These are phyloP conservation scores for Stagonosporopsis tanaceti DNA, from an alignment of 2,329 filamentous ascomycete genomes.

Conservation along the genomic window DNA sequence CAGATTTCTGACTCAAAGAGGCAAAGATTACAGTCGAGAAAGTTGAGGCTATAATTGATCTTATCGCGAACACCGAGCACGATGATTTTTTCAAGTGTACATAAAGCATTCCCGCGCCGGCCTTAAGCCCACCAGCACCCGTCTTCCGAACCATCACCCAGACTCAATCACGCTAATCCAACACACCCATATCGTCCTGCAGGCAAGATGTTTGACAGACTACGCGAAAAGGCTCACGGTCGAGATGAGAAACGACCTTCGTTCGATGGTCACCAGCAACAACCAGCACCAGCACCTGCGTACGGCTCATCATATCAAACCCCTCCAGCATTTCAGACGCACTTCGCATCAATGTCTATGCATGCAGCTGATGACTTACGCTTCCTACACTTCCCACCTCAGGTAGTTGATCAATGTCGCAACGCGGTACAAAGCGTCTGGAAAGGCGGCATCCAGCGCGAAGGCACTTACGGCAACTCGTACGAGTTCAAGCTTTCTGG, in stretches of 20 bases:
- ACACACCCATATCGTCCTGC: not conserved
- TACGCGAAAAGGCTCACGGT: slow-evolving; percentile 24
- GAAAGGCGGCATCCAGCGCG: slow-evolving; percentile 42
- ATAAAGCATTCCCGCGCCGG: slow-evolving; percentile 3
- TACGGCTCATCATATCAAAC: slow-evolving; percentile 22
- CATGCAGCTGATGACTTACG: slow-evolving; percentile 40
- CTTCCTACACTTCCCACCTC: slow-evolving; percentile 46
- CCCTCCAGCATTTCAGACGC: slow-evolving; percentile 28
- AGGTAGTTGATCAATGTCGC: slow-evolving; percentile 39
- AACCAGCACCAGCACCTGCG: slow-evolving; percentile 15
- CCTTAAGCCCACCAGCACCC: not conserved
- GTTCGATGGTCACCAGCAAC: slow-evolving; percentile 8
- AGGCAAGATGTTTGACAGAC: slow-evolving; percentile 24
- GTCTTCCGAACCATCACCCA: not conserved
- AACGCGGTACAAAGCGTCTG: slow-evolving; percentile 34
- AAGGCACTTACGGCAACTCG: slow-evolving; percentile 43
- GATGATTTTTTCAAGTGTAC: not conserved
- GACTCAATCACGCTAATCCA: not conserved
- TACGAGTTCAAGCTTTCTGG: slow-evolving; percentile 51
- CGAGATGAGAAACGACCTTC: slow-evolving; percentile 22
- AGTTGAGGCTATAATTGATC: not conserved
- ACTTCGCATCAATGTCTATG: slow-evolving; percentile 35
- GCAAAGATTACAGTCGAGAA: not conserved
- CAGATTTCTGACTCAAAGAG: not conserved
- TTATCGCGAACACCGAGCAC: too few relatives aligned